These are phyloP conservation scores for Fistulifera solaris DNA, from an alignment of 108 stramenopile species.

Conservation along the genomic window DNA sequence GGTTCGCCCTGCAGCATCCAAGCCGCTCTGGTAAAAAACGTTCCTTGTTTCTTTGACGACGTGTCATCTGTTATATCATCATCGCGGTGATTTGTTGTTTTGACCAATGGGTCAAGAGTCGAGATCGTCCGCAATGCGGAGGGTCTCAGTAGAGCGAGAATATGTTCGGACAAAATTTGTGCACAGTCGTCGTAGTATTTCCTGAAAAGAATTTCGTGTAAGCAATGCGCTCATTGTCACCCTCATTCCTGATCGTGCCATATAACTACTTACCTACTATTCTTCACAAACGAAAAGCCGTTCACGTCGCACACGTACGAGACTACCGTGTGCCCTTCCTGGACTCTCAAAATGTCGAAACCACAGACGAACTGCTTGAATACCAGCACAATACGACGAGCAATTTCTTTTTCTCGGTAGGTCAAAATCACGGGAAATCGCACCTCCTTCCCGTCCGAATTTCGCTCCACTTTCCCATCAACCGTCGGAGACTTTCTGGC, in stretches of 20 bases:
- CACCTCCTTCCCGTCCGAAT: conserved; percentile 92
- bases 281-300: conserved; percentile 97
- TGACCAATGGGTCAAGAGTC: conserved; percentile 70
- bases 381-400: conserved; percentile 77
- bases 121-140: conserved; percentile 50
- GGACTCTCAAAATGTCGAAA: conserved; percentile 89
- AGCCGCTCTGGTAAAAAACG: conserved; percentile 22
- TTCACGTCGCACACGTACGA: conserved; percentile 99
- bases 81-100: conserved; percentile 28
- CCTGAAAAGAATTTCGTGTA: conserved; percentile 17
- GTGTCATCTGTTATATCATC: conserved; percentile 22
- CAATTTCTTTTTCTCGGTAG: conserved; percentile 91
- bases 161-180: conserved; percentile 84
- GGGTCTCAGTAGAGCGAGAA: conserved; percentile 79
- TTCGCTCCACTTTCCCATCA: conserved; percentile 95
- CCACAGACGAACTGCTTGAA: conserved; percentile 97
- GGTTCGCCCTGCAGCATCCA: conserved; percentile 33
- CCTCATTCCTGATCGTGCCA: background rate
- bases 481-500: conserved; percentile 94
- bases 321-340: conserved; percentile 67
- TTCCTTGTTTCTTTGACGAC: conserved; percentile 14
- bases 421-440: conserved; percentile 95
- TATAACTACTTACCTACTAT: conserved; percentile 45
- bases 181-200: conserved; percentile 97
- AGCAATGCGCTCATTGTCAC: background rate